Evolutionary conservation across 306 rosid genomes (phyloP).

Genomic region (Gastrolobium villosum): DNA sequence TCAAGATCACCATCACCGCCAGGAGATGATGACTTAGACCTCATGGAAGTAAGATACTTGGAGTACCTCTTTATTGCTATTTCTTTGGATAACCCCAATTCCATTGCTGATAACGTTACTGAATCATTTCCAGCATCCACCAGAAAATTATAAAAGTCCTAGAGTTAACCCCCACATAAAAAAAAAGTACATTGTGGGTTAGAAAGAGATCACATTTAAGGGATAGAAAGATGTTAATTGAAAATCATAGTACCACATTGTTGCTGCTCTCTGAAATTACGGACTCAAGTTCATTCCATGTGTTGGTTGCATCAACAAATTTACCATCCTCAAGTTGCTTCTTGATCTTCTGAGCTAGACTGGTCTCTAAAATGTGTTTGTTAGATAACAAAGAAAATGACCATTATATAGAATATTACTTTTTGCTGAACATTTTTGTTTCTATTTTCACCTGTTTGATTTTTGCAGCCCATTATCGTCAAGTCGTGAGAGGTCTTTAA

Average conservation of each 20-base stretch:
- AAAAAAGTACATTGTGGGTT: background rate
- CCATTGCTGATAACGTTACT: constrained; percentile 47
- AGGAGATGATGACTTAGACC: constrained; percentile 49
- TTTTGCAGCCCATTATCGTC: constrained; percentile 66
- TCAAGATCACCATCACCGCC: constrained; percentile 59
- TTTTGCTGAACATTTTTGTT: background rate
- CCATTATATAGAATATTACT: background rate
- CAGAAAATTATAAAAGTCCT: constrained; percentile 87
- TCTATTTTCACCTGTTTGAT: constrained; percentile 63
- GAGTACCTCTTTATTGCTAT: constrained; percentile 56
- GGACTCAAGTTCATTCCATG: constrained; percentile 72
- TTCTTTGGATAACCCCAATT: constrained; percentile 44
- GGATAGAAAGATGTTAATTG: background rate
- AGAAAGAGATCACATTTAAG: constrained; percentile 17
- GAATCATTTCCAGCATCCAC: constrained; percentile 59
- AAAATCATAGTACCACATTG: constrained; percentile 64
- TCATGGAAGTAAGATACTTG: constrained; percentile 61
- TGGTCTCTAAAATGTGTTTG: constrained; percentile 51
- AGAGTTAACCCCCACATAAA: background rate
- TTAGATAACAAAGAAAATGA: constrained; percentile 38
- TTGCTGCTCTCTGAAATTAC: constrained; percentile 57
- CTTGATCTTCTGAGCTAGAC: constrained; percentile 73
- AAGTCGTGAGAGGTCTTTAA: constrained; percentile 82
- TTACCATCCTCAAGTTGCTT: constrained; percentile 66
- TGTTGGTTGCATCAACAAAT: constrained; percentile 64